Evolutionary conservation across 306 rosid genomes (phyloP).

Genomic region (Lathyrus tuberosus): DNA sequence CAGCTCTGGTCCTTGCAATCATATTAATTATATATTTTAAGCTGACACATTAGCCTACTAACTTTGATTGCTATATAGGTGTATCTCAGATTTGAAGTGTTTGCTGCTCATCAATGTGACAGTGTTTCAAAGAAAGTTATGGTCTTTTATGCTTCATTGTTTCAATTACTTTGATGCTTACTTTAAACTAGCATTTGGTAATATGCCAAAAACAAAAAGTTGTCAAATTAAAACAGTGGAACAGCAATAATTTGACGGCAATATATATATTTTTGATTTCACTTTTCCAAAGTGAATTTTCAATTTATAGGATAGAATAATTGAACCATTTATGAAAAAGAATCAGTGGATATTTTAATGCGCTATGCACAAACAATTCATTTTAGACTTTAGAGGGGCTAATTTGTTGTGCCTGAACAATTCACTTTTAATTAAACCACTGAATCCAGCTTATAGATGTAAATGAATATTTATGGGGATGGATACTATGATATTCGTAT

Average conservation of each 20-base stretch:
- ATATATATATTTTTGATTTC: not conserved
- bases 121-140: constrained; percentile 13
- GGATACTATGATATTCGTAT: too few relatives aligned
- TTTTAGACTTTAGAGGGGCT: too few relatives aligned
- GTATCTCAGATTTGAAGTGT: constrained; percentile 24
- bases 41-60: constrained; percentile 43
- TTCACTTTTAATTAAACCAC: too few relatives aligned
- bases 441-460: too few relatives aligned
- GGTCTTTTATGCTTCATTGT: not conserved
- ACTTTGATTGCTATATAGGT: constrained; percentile 26
- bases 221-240: not conserved
- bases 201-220: not conserved
- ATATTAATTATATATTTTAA: constrained; percentile 54
- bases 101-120: constrained; percentile 13
- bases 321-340: not conserved
- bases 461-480: too few relatives aligned
- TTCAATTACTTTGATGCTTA: not conserved
- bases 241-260: not conserved
- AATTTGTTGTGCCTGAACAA: not conserved
- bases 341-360: not conserved
- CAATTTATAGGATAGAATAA: not conserved
- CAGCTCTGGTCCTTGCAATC: constrained; percentile 53
- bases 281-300: not conserved
- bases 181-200: not conserved
- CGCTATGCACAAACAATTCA: not conserved